phyloP scores from a whole-genome alignment of 139 green algal species.

The Ostreobium quekettii region DNA sequence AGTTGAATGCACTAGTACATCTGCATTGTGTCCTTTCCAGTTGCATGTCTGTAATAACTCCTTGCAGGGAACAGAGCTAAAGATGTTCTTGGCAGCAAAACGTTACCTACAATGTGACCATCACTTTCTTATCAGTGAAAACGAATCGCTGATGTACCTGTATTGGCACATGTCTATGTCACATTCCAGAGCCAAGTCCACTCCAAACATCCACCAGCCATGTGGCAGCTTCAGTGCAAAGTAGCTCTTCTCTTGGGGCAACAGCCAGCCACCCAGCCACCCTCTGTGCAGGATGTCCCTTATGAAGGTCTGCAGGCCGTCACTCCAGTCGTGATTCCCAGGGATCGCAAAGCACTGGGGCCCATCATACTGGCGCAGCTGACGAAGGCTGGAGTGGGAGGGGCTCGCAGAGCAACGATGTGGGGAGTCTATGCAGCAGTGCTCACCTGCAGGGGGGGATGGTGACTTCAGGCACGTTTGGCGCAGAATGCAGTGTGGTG shows the following conservation, averaged over 20 bases:
- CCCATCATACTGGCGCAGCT: constrained; percentile 59
- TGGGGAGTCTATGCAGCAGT: too few species aligned
- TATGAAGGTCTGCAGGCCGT: constrained; percentile 75
- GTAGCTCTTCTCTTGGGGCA: constrained; percentile 83
- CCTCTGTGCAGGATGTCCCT: constrained; percentile 63
- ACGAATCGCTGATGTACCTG: constrained; percentile 23
- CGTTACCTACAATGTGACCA: background rate
- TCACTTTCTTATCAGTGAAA: background rate
- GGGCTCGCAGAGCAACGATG: too few species aligned
- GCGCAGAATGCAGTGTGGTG: too few species aligned
- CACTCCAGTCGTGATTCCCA: constrained; percentile 76
- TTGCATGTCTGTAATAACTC: background rate
- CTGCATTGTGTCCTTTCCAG: background rate
- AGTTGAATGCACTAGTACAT: background rate
- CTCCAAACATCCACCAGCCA: constrained; percentile 82
- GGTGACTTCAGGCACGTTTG: too few species aligned
- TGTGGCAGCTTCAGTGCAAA: constrained; percentile 74
- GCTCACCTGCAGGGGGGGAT: too few species aligned
- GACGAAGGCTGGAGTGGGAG: too few species aligned
- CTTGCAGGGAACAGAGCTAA: too few species aligned
- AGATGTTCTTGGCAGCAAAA: too few species aligned
- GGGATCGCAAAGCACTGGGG: constrained; percentile 74
- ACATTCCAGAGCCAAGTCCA: constrained; percentile 70
- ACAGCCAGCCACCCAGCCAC: constrained; percentile 82
- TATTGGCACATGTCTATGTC: constrained; percentile 80